These are phyloP conservation scores for Alisma plantagoaquatica DNA, from an alignment of 106 monocot species.

Conservation along the genomic window DNA sequence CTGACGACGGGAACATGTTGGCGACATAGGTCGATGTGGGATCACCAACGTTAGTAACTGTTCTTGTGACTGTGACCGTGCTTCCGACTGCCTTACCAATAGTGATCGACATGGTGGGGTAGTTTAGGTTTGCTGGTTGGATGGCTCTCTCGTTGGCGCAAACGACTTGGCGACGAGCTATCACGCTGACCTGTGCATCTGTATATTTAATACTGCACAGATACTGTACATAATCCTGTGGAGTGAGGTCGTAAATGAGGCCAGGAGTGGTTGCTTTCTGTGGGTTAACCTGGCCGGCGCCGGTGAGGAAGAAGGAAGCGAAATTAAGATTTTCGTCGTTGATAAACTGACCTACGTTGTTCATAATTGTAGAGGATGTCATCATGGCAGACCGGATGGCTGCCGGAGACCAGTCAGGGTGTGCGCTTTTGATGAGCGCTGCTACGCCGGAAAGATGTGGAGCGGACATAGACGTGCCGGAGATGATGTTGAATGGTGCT, in stretches of 20 bases:
- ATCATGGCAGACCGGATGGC: too few relatives aligned
- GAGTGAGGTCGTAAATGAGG: conserved; percentile 42
- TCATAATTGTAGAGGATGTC: too few relatives aligned
- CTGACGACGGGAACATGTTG: conserved; percentile 31
- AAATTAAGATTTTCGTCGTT: conserved; percentile 25
- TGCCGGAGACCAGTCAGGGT: too few relatives aligned
- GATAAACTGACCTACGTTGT: too few relatives aligned
- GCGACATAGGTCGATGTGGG: conserved; percentile 24
- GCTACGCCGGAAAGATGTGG: conserved; percentile 35
- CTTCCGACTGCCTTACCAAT: conserved; percentile 6
- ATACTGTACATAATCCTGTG: conserved; percentile 50
- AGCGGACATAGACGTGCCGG: conserved; percentile 46
- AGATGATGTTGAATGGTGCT: too few relatives aligned
- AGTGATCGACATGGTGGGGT: conserved; percentile 47
- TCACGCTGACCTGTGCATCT: conserved; percentile 28
- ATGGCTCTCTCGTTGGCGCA: conserved; percentile 16
- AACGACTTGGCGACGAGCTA: conserved; percentile 31
- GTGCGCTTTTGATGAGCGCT: too few relatives aligned
- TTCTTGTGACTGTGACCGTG: conserved; percentile 28
- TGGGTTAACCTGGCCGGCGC: conserved; percentile 55
- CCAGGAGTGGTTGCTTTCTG: conserved; percentile 59
- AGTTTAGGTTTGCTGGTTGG: conserved; percentile 43
- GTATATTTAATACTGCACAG: conserved; percentile 46
- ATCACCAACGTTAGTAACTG: conserved; percentile 41
- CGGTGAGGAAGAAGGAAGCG: conserved; percentile 43